Evolutionary conservation across 768 basidiomycete genomes (phyloP).

Genomic region (Amyloporia xantha): DNA sequence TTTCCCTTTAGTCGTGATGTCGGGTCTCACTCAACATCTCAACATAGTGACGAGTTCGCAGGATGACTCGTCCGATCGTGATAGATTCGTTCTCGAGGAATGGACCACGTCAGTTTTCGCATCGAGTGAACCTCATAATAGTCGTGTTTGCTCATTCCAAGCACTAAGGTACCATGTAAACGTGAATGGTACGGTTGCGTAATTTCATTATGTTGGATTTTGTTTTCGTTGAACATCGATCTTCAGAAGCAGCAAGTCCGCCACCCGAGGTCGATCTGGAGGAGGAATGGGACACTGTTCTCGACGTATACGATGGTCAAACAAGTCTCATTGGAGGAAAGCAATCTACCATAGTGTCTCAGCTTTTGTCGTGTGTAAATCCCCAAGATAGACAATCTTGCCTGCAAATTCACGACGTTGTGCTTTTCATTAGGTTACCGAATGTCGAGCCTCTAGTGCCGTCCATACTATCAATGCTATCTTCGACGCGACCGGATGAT

Average conservation of each 20-base stretch:
- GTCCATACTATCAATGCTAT: slow-evolving; percentile 33
- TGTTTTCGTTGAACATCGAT: no score
- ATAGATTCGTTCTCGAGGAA: slow-evolving; percentile 20
- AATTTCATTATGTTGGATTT: no score
- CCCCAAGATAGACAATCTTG: slow-evolving; percentile 1
- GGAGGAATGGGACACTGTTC: slow-evolving; percentile 16
- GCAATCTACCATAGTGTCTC: slow-evolving; percentile 5
- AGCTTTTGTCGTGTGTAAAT: slow-evolving; percentile 17
- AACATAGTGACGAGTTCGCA: slow-evolving; percentile 9
- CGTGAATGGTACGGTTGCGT: no score
- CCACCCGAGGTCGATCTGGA: slow-evolving; percentile 6
- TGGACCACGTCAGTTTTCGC: slow-evolving; percentile 19
- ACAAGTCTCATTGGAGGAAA: not conserved
- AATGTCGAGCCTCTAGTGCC: slow-evolving; percentile 20
- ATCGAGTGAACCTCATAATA: not conserved
- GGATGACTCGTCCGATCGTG: slow-evolving; percentile 20
- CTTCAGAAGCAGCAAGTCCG: no score
- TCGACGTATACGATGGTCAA: slow-evolving; percentile 10
- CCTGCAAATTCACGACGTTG: not conserved
- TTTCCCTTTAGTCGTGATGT: no score
- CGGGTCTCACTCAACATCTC: no score
- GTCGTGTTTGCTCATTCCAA: no score
- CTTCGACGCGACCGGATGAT: slow-evolving; percentile 50
- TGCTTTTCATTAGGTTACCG: slow-evolving; percentile 17
- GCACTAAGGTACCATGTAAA: no score